These are phyloP conservation scores for Chalciporus piperatus DNA, from an alignment of 768 basidiomycete genomes.

Conservation along the genomic window DNA sequence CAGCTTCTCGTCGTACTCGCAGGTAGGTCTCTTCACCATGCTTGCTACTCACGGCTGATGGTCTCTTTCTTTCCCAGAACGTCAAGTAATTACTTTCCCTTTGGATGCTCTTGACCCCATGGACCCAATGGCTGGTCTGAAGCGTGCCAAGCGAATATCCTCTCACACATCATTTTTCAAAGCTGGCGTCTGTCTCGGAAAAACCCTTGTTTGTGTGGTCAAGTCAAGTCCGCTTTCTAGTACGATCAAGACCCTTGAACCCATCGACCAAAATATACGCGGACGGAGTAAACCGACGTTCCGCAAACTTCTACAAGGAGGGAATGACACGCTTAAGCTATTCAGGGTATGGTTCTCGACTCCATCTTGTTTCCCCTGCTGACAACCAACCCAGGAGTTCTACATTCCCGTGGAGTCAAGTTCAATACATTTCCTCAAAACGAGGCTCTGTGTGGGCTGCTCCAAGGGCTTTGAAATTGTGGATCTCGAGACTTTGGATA, in stretches of 20 bases:
- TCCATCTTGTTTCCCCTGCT: not conserved
- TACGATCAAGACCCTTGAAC: conserved; percentile 96
- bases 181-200: conserved; percentile 86
- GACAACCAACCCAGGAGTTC: conserved; percentile 66
- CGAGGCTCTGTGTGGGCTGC: conserved; percentile 94
- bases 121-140: conserved; percentile 88
- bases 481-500: conserved; percentile 94
- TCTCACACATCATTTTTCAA: conserved; percentile 99
- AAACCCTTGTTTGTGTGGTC: conserved; percentile 93
- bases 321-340: conserved; percentile 88
- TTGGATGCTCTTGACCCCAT: conserved; percentile 87
- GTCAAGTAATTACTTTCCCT: conserved; percentile 94
- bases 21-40: conserved; percentile 45
- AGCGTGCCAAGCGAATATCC: conserved; percentile 92
- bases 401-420: conserved; percentile 98
- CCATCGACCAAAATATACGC: conserved; percentile 84
- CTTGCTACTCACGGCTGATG: not conserved
- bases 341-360: conserved; percentile 64
- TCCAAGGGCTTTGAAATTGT: conserved; percentile 98
- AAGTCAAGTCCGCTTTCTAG: conserved; percentile 94
- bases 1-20: conserved; percentile 97
- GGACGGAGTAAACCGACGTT: conserved; percentile 88
- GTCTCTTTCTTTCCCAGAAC: conserved; percentile 51
- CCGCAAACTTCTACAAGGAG: conserved; percentile 88
- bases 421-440: conserved; percentile 96